phyloP scores from a whole-genome alignment of 495 filamentous ascomycete species.

The Hypoxylon perforatum region DNA sequence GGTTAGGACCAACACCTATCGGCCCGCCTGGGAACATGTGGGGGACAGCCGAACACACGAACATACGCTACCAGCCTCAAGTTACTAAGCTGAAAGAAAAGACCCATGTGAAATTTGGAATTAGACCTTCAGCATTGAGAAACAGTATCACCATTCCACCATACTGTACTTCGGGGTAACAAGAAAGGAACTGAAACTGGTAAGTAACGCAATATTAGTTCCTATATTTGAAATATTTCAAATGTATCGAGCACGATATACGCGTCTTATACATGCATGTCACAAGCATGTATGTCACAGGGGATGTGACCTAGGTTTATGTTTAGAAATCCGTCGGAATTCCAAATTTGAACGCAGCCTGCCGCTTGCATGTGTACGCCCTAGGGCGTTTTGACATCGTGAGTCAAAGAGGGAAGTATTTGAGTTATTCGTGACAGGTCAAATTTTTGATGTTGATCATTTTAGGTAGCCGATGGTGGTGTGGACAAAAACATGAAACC shows the following conservation, averaged over 20 bases:
- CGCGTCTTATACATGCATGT: too few relatives aligned
- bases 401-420: conserved; percentile 23
- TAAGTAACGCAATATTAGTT: conserved; percentile 6
- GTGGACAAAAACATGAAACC: neutral
- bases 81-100: conserved; percentile 26
- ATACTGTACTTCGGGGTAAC: neutral
- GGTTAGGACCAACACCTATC: neutral
- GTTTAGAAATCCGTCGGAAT: conserved; percentile 3
- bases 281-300: conserved; percentile 11
- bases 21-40: conserved; percentile 8
- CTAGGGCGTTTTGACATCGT: conserved; percentile 4
- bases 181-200: too few relatives aligned
- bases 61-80: neutral
- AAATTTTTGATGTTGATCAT: conserved; percentile 2
- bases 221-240: conserved; percentile 34
- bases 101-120: conserved; percentile 31
- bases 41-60: conserved; percentile 9
- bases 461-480: neutral
- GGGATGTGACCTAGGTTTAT: conserved; percentile 14
- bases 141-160: neutral
- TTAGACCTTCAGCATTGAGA: neutral
- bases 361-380: conserved; percentile 12
- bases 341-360: conserved; percentile 22
- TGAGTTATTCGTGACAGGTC: conserved; percentile 15
- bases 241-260: too few relatives aligned